Conservation (phyloP, 495 filamentous ascomycete genomes). For the Astrothelium macrocarpum region DNA sequence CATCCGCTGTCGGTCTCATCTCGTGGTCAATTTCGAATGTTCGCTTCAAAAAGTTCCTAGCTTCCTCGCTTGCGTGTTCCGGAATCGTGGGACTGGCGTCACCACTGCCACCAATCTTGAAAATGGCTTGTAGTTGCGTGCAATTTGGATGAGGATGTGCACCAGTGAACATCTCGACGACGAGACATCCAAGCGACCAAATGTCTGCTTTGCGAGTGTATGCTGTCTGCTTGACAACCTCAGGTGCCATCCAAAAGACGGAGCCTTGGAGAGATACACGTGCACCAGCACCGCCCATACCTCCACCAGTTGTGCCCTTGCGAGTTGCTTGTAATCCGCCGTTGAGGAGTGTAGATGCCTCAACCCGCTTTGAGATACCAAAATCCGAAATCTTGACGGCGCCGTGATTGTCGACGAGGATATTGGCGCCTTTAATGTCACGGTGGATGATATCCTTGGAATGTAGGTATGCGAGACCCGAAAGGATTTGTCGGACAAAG, state of each 20-base stretch:
- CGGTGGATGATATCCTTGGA: conserved; percentile 94
- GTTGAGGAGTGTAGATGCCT: conserved; percentile 55
- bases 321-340: conserved; percentile 9
- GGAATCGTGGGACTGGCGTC: conserved; percentile 85
- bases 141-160: conserved; percentile 95
- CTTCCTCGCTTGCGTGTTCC: conserved; percentile 74
- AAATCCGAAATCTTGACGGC: conserved; percentile 99
- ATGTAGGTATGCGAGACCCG: conserved; percentile 91
- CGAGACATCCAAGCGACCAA: conserved; percentile 91
- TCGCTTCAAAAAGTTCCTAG: conserved; percentile 70
- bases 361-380: conserved; percentile 95
- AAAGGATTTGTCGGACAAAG: conserved; percentile 93
- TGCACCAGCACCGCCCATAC: conserved; percentile 52
- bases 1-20: conserved; percentile 81
- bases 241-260: conserved; percentile 99
- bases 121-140: conserved; percentile 95
- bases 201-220: conserved; percentile 99
- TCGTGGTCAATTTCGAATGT: conserved; percentile 96
- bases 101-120: conserved; percentile 79
- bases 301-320: background rate
- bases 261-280: conserved; percentile 91
- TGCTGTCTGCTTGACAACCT: conserved; percentile 93
- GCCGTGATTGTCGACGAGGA: conserved; percentile 97
- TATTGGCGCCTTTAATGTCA: conserved; percentile 98
- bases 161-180: conserved; percentile 99